A percentile compares a stretch with the other conserved stretches of the same genome.
Conservation (phyloP, 1,284 basidiomycete species). For the Tetrapyrgos nigripes region DNA sequence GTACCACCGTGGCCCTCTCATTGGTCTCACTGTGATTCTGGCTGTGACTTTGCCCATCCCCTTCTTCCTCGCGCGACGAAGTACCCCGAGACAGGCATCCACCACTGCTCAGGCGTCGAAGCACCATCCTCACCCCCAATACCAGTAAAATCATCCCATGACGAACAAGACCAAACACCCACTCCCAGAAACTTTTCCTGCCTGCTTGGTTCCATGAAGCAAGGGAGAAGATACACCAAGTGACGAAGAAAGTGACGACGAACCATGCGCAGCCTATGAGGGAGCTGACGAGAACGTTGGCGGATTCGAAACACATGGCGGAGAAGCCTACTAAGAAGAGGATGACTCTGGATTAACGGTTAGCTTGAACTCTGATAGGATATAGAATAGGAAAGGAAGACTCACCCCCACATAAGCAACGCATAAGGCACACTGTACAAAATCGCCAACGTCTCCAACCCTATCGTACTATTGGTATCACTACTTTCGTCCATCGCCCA, state of each 20-base stretch:
- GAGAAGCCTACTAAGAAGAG: slow-evolving; percentile 44
- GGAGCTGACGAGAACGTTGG: slow-evolving; percentile 29
- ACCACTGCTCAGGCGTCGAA: not conserved
- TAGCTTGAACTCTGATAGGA: not conserved
- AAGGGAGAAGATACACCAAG: slow-evolving; percentile 40
- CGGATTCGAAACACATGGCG: slow-evolving; percentile 38
- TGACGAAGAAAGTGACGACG: slow-evolving; percentile 31
- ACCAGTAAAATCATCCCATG: not conserved
- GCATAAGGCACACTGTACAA: slow-evolving; percentile 54
- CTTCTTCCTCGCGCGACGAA: not conserved
- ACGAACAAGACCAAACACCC: not conserved
- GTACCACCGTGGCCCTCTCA: not conserved
- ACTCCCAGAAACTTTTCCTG: slow-evolving; percentile 7
- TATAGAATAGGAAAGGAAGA: slow-evolving; percentile 4
- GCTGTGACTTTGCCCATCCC: too few relatives aligned
- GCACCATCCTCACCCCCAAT: not conserved
- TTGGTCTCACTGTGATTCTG: not conserved
- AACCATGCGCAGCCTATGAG: slow-evolving; percentile 33
- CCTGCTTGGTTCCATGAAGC: slow-evolving; percentile 12
- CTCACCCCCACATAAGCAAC: slow-evolving; percentile 55
- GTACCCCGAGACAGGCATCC: not conserved
- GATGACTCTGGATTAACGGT: slow-evolving; percentile 33
- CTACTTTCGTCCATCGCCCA: slow-evolving; percentile 13
- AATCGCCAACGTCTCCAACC: slow-evolving; percentile 49
- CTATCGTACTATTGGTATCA: slow-evolving; percentile 24